Conservation (phyloP, 1,284 basidiomycete species). For the Ceratobasidium sp. region DNA sequence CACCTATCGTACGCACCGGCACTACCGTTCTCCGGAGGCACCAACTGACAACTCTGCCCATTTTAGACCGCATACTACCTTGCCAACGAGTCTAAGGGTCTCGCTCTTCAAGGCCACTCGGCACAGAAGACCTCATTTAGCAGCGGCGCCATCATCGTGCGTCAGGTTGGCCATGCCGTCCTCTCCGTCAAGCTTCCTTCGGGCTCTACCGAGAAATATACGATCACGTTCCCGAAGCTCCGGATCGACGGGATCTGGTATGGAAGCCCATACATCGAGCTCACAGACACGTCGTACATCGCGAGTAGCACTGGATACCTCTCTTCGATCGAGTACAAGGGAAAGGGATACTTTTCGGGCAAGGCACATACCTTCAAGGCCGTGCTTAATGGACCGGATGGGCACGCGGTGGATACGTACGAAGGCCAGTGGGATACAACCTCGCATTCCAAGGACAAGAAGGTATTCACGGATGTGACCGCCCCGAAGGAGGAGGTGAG, state of each 20-base stretch:
- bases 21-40: no score
- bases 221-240: constrained; percentile 90
- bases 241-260: constrained; percentile 70
- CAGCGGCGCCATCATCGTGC: constrained; percentile 84
- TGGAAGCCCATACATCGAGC: constrained; percentile 86
- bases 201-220: constrained; percentile 75
- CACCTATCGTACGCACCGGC: constrained; percentile 69
- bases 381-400: constrained; percentile 62
- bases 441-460: constrained; percentile 63
- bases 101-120: constrained; percentile 87
- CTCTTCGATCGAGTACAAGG: constrained; percentile 89
- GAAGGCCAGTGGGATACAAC: constrained; percentile 91
- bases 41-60: constrained; percentile 19
- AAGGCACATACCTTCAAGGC: constrained; percentile 96
- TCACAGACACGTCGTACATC: constrained; percentile 86
- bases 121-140: constrained; percentile 91
- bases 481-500: constrained; percentile 73
- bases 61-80: constrained; percentile 76
- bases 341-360: constrained; percentile 94
- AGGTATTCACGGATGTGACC: constrained; percentile 61
- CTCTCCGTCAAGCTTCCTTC: constrained; percentile 74
- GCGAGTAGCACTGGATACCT: constrained; percentile 79
- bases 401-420: constrained; percentile 65
- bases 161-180: constrained; percentile 94
- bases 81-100: constrained; percentile 82